These are phyloP conservation scores for Ascochyta clinopodiicola DNA, from an alignment of 2,329 filamentous ascomycete species.

Conservation along the genomic window DNA sequence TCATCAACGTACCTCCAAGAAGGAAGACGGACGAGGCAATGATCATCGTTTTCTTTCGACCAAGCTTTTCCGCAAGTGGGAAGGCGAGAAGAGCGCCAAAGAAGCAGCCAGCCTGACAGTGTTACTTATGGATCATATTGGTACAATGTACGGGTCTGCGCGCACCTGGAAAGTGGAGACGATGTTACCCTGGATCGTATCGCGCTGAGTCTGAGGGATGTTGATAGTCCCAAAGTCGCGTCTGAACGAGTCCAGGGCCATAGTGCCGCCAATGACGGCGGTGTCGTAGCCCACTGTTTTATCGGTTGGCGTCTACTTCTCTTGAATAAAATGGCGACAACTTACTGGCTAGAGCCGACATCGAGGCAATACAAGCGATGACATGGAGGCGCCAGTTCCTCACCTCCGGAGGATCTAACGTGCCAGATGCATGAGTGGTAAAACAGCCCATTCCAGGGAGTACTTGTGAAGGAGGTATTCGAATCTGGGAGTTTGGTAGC, in stretches of 20 bases:
- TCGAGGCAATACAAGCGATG: constrained; percentile 44
- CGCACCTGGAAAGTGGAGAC: constrained; percentile 47
- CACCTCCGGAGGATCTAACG: constrained; percentile 45
- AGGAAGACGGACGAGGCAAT: constrained; percentile 54
- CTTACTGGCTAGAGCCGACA: constrained; percentile 48
- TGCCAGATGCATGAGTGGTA: constrained; percentile 41
- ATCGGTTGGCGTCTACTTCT: background rate
- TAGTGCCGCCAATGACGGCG: constrained; percentile 50
- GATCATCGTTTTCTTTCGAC: constrained; percentile 58
- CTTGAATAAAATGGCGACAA: background rate
- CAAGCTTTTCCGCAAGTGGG: constrained; percentile 57
- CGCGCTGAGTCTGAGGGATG: constrained; percentile 38
- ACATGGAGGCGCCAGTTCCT: constrained; percentile 47
- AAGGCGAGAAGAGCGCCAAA: constrained; percentile 52
- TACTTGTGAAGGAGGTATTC: constrained; percentile 5
- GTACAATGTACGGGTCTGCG: background rate
- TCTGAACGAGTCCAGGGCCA: constrained; percentile 49
- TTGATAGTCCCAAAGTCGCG: constrained; percentile 44
- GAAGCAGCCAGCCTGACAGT: constrained; percentile 41
- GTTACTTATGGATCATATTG: background rate
- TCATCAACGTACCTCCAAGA: constrained; percentile 51
- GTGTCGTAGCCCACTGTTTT: constrained; percentile 43
- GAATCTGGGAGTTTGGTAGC: background rate
- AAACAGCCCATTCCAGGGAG: constrained; percentile 34
- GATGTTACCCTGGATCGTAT: constrained; percentile 50